These are phyloP conservation scores for Naganishia sp. DNA, from an alignment of 1,284 basidiomycete species.

Conservation along the genomic window DNA sequence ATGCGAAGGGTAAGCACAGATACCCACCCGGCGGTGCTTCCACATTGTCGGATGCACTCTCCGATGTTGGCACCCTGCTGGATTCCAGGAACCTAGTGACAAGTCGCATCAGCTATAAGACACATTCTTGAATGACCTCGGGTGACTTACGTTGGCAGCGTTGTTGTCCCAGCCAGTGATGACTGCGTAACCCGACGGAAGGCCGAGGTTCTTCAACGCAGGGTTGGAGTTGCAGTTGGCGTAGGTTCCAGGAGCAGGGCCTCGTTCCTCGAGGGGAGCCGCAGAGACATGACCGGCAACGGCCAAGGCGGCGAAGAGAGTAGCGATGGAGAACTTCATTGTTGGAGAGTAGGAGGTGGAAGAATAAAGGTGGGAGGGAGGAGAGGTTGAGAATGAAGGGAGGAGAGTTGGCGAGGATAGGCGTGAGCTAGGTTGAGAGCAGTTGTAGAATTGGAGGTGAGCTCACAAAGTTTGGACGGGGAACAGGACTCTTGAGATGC, in stretches of 20 bases:
- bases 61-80: conserved; percentile 2
- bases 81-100: conserved; percentile 5
- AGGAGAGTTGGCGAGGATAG: neutral
- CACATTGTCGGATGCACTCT: conserved; percentile 4
- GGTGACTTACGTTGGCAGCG: conserved; percentile 18
- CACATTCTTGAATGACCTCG: no score
- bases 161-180: conserved; percentile 17
- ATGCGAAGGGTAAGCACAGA: neutral
- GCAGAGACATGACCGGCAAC: conserved; percentile 18
- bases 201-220: neutral
- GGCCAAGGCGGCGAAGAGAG: conserved; percentile 5
- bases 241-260: conserved; percentile 3
- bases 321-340: conserved; percentile 32
- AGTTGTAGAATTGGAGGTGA: no score
- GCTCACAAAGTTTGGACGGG: no score
- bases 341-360: conserved; percentile 7
- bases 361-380: neutral
- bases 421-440: neutral
- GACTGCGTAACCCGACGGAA: conserved; percentile 11
- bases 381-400: conserved; percentile 14
- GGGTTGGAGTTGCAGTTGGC: conserved; percentile 25
- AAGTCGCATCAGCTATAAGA: no score
- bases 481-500: no score
- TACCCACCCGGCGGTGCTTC: neutral
- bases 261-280: neutral